These are phyloP conservation scores for Fusarium anguioides DNA, from an alignment of 2,329 filamentous ascomycete species.

Conservation along the genomic window DNA sequence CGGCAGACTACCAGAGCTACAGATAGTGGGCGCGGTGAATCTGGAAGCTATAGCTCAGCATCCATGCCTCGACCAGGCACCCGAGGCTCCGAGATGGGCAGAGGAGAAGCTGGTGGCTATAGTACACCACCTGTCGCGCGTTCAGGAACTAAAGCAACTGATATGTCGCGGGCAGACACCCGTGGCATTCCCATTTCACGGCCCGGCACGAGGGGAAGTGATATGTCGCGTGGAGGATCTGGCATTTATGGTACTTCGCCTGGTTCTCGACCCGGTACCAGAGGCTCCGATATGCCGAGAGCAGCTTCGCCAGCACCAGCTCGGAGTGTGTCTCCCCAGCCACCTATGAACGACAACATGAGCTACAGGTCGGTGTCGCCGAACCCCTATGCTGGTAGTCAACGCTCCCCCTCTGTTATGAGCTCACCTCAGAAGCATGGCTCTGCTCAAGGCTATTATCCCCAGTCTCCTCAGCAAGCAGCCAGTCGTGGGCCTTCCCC, in stretches of 20 bases:
- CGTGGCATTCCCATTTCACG: conserved; percentile 57
- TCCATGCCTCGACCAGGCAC: conserved; percentile 42
- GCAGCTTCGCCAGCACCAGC: conserved; percentile 76
- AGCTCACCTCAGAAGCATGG: conserved; percentile 57
- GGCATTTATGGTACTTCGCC: conserved; percentile 49
- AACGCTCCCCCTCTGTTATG: conserved; percentile 52
- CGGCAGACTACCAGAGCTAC: conserved; percentile 43
- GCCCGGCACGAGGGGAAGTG: conserved; percentile 50
- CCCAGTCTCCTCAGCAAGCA: conserved; percentile 62
- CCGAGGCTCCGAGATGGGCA: conserved; percentile 37
- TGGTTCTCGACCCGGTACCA: conserved; percentile 67
- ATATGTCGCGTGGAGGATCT: conserved; percentile 45
- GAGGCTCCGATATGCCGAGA: conserved; percentile 68
- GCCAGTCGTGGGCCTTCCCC: conserved; percentile 61
- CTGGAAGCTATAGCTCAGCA: conserved; percentile 38
- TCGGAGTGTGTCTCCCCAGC: conserved; percentile 72
- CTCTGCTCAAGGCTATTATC: conserved; percentile 63
- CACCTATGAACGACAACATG: conserved; percentile 60
- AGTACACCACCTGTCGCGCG: conserved; percentile 37
- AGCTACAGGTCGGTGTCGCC: conserved; percentile 67
- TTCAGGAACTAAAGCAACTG: conserved; percentile 40
- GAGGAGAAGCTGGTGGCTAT: conserved; percentile 45
- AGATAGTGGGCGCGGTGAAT: conserved; percentile 45
- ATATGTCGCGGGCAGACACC: conserved; percentile 37
- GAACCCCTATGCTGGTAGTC: conserved; percentile 67